phyloP scores from a whole-genome alignment of 345 rosid genomes.

The Mallotus nudiflorus region DNA sequence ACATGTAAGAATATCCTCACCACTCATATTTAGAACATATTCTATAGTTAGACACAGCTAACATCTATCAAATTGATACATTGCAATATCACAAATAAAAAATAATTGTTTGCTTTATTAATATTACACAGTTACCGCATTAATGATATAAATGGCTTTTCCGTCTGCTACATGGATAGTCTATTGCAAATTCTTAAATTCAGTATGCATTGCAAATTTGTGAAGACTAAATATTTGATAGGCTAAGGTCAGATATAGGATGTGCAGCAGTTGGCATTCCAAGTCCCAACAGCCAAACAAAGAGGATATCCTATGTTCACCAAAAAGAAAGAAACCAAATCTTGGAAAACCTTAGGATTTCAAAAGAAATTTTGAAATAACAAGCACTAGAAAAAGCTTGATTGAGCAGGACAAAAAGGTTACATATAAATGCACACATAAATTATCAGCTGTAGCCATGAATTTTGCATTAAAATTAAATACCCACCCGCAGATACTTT shows the following conservation, averaged over 20 bases:
- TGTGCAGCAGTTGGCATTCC: background rate
- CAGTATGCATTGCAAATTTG: background rate
- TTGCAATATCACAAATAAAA: background rate
- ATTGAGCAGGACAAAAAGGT: background rate
- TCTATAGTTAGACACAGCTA: background rate
- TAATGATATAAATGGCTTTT: background rate
- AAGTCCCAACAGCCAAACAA: background rate
- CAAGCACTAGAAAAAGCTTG: background rate
- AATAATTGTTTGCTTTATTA: background rate
- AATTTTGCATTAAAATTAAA: constrained; percentile 5
- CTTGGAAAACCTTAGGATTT: background rate
- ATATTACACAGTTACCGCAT: background rate
- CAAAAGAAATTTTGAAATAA: background rate
- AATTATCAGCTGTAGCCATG: constrained; percentile 6
- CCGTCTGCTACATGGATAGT: background rate
- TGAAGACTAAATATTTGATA: background rate
- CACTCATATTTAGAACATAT: background rate
- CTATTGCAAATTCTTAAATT: background rate
- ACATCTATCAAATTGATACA: background rate
- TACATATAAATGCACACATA: background rate
- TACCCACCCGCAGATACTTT: constrained; percentile 91
- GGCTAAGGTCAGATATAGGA: background rate
- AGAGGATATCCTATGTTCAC: background rate
- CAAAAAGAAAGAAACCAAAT: background rate
- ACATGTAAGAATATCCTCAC: background rate